Base-by-base conservation (phyloP, 306 rosid species). In the Glycine latifolia region DNA sequence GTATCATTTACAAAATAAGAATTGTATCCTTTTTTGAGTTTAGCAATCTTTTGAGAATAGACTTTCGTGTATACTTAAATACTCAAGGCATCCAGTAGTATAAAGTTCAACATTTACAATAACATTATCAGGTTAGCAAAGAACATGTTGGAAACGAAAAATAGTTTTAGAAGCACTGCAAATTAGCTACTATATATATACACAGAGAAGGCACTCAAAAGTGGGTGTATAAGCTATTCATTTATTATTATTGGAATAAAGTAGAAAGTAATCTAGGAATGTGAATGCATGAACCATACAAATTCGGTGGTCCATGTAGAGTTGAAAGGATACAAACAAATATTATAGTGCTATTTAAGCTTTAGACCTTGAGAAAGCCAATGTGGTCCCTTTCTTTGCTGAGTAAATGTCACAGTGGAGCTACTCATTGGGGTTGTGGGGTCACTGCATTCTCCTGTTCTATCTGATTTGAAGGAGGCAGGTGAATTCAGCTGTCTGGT, bases 351-450 rank as follows among this genome's bases (percentile, higher is more conserved):
- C 83, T 88, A 93, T 78, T 93, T 81, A 83, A 90, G 94, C 89
- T 86, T 92, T 85, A 93, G 85, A 55, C 93, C 85, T 83, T 88
- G 95, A 68, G 91, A 82, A 82, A 91, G 94, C 94, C 98, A 91
- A 88, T 83, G 92, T 73, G 91, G 84, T 79, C 90, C 84, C 84
- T 88, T 88, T 73, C 86, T 86, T 80, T 94, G 91, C 79, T 82
- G 97, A 73, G 93, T 89, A 79, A 86, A 82, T 48, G 90, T 92
- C 26, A 91, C 92, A 82, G 89, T 95, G 35, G 94, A 87, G 84
- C 92, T 93, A 85, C 94, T 95, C 82, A 90, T 87, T 15, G 97
- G 90, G 10, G 92, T 89, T 58, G 78, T 82, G 61, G 97, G 91
- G 47, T 93, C 95, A 81, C 92, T 91, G 86, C 79, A 81, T 73